Evolutionary conservation across 1,284 basidiomycete species (phyloP).

Genomic region (Schizophyllum commune): DNA sequence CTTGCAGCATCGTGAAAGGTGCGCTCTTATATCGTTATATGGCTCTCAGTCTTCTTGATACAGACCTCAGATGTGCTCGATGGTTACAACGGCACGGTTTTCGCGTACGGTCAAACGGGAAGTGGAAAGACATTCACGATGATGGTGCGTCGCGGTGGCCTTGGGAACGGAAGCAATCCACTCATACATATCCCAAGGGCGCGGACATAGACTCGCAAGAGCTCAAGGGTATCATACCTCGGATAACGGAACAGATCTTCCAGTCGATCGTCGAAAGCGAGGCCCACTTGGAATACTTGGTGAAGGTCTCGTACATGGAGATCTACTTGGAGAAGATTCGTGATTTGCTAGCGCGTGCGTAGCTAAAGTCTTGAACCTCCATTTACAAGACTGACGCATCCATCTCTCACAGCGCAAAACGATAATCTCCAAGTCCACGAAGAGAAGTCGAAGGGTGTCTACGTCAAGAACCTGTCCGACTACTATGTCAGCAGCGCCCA

Average conservation of each 20-base stretch:
- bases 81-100: conserved; percentile 98
- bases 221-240: conserved; percentile 93
- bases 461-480: conserved; percentile 96
- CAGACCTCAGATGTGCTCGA: conserved; percentile 81
- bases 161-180: background rate
- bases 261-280: conserved; percentile 95
- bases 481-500: conserved; percentile 94
- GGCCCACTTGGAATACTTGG: conserved; percentile 93
- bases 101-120: conserved; percentile 99
- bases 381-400: conserved; percentile 2
- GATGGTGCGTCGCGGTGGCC: conserved; percentile 60
- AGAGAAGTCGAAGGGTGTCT: conserved; percentile 96
- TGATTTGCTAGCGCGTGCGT: conserved; percentile 92
- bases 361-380: conserved; percentile 1
- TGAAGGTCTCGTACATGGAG: conserved; percentile 99
- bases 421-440: conserved; percentile 99
- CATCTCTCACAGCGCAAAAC: conserved; percentile 70
- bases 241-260: conserved; percentile 99
- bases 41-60: conserved; percentile 2
- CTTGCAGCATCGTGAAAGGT: conserved; percentile 72
- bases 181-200: conserved; percentile 48
- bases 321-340: conserved; percentile 98
- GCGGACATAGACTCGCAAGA: conserved; percentile 93
- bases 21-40: conserved; percentile 2
- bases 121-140: conserved; percentile 96